Percentiles rank a stretch among this genome's conserved stretches.
Evolutionary conservation across 306 rosid species (phyloP).

Genomic region (Fragaria iinumae): DNA sequence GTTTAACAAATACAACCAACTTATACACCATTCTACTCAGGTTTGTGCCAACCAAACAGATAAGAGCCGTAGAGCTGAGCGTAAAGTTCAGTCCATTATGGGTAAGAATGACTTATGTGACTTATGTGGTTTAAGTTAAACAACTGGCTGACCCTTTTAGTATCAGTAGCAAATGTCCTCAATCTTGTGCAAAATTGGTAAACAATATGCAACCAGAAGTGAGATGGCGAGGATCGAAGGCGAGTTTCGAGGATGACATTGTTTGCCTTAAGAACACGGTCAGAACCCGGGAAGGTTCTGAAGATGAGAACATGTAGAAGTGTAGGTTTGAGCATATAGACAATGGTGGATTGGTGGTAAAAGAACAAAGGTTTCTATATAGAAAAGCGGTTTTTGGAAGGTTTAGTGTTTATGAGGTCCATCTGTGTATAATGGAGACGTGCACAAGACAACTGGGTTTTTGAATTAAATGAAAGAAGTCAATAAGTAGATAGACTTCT

Average conservation of each 20-base stretch:
- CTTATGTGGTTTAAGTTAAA: background rate
- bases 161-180: background rate
- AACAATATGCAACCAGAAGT: background rate
- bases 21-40: background rate
- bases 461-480: background rate
- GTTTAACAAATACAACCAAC: slow-evolving; percentile 18
- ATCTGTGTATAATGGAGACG: background rate
- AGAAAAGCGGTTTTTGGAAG: slow-evolving; percentile 15
- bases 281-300: background rate
- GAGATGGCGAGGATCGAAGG: background rate
- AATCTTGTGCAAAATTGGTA: background rate
- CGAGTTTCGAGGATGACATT: background rate
- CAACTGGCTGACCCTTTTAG: background rate
- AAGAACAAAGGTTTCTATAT: background rate
- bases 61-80: background rate
- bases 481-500: background rate
- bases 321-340: slow-evolving; percentile 21
- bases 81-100: background rate
- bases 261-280: background rate
- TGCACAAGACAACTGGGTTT: background rate
- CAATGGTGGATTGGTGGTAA: background rate
- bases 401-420: background rate
- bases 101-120: background rate
- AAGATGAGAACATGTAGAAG: slow-evolving; percentile 6
- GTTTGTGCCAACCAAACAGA: background rate